phyloP scores from a whole-genome alignment of 352 stramenopile genomes.

The Globisporangium recalcitrans region DNA sequence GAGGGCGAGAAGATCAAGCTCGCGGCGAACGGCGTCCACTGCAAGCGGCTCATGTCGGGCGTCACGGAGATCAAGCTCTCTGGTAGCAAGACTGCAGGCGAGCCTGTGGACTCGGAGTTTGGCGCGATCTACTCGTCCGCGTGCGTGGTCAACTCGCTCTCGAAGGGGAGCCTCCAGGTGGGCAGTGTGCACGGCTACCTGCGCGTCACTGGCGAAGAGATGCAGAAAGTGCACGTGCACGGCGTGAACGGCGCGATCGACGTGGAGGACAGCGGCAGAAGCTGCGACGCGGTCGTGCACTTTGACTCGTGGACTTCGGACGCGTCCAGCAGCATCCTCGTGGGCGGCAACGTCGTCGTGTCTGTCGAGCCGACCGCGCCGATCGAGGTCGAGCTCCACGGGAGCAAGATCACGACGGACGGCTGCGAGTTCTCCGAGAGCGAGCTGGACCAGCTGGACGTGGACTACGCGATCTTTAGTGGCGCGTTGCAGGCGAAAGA shows the following conservation, averaged over 20 bases:
- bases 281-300: conserved; percentile 52
- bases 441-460: conserved; percentile 67
- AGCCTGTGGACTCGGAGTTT: conserved; percentile 29
- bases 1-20: conserved; percentile 59
- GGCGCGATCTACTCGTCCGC: conserved; percentile 69
- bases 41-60: conserved; percentile 63
- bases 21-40: conserved; percentile 32
- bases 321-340: conserved; percentile 53
- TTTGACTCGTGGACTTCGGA: conserved; percentile 65
- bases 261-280: conserved; percentile 59
- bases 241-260: conserved; percentile 67
- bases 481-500: conserved; percentile 31
- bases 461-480: conserved; percentile 70
- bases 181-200: conserved; percentile 73
- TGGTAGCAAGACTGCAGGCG: not conserved
- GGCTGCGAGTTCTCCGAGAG: conserved; percentile 39
- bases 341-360: conserved; percentile 51
- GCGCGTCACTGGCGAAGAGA: conserved; percentile 41
- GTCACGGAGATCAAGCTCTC: conserved; percentile 48
- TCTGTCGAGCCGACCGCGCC: conserved; percentile 55
- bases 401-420: conserved; percentile 36
- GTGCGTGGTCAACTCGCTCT: conserved; percentile 40
- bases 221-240: conserved; percentile 43
- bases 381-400: conserved; percentile 66
- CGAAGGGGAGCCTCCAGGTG: conserved; percentile 33